phyloP scores from a whole-genome alignment of 768 basidiomycete species.

The Kwoniella sp. region DNA sequence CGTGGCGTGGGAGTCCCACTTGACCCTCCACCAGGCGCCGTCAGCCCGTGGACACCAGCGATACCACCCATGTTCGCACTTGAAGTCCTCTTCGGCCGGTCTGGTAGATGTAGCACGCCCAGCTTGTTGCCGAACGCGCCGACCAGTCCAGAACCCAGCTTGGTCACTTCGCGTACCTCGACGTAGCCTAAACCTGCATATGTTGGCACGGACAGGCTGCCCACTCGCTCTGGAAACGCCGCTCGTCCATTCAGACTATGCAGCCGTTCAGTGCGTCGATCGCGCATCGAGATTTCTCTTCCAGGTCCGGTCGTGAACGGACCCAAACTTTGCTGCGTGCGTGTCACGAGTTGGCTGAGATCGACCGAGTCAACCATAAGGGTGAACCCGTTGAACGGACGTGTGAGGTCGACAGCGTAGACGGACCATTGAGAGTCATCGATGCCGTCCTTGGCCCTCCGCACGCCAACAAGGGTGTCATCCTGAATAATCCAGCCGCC shows the following conservation, averaged over 20 bases:
- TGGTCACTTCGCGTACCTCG: conserved; percentile 15
- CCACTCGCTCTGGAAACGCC: conserved; percentile 4
- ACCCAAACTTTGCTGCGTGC: neutral
- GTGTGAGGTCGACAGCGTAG: conserved; percentile 23
- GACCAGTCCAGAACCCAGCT: conserved; percentile 5
- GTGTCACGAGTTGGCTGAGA: conserved; percentile 5
- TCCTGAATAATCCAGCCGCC: conserved; percentile 2
- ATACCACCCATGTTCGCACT: neutral
- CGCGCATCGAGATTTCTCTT: conserved; percentile 17
- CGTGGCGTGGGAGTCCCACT: neutral
- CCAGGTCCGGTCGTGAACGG: neutral
- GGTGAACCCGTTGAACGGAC: conserved; percentile 29
- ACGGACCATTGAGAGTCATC: conserved; percentile 34
- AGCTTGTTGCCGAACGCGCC: conserved; percentile 36
- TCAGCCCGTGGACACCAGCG: neutral
- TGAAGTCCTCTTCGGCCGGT: neutral
- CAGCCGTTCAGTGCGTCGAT: conserved; percentile 19
- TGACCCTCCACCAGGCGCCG: neutral
- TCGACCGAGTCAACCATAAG: conserved; percentile 15
- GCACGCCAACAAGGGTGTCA: conserved; percentile 17
- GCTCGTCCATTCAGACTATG: conserved; percentile 19
- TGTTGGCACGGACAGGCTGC: conserved; percentile 10
- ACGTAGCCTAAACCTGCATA: conserved; percentile 25
- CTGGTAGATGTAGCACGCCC: conserved; percentile 18
- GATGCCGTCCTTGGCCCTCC: conserved; percentile 13